These are phyloP conservation scores for Phytophthora pinifolia DNA, from an alignment of 352 stramenopile species.

Conservation along the genomic window DNA sequence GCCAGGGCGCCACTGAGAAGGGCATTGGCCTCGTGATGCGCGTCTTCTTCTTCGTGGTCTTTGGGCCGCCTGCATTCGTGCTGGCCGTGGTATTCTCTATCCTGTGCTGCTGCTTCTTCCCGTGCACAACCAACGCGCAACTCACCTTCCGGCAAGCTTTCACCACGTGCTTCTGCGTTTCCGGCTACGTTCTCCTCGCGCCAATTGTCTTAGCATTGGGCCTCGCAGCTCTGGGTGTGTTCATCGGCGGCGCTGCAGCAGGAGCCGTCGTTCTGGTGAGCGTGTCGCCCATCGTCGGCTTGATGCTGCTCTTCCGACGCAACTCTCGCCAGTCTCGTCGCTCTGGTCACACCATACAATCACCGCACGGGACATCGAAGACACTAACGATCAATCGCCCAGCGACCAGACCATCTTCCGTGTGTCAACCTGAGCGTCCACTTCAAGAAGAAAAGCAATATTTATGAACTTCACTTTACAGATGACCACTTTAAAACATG, in stretches of 20 bases:
- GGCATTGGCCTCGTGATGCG: slow-evolving; percentile 40
- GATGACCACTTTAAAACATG: no score
- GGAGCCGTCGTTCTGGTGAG: slow-evolving; percentile 31
- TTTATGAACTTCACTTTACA: no score
- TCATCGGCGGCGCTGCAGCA: slow-evolving; percentile 26
- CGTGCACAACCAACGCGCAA: slow-evolving; percentile 46
- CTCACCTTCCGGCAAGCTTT: slow-evolving; percentile 59
- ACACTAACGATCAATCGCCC: slow-evolving; percentile 32
- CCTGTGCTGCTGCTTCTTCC: slow-evolving; percentile 66
- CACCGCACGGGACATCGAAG: slow-evolving; percentile 26
- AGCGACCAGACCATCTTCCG: slow-evolving; percentile 34
- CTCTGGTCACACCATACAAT: slow-evolving; percentile 18
- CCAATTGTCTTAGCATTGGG: slow-evolving; percentile 41
- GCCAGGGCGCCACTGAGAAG: slow-evolving; percentile 42
- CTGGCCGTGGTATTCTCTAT: slow-evolving; percentile 56
- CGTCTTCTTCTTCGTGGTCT: slow-evolving; percentile 60
- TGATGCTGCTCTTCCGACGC: slow-evolving; percentile 25
- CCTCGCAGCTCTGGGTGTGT: slow-evolving; percentile 27
- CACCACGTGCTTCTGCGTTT: slow-evolving; percentile 63
- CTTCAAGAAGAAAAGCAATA: no score
- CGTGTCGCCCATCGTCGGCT: slow-evolving; percentile 30
- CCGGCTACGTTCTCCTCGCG: slow-evolving; percentile 53
- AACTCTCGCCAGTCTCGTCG: slow-evolving; percentile 8
- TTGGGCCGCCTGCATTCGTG: slow-evolving; percentile 61
- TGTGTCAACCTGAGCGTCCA: slow-evolving; percentile 16